Evolutionary conservation across 208 protist species (phyloP).

Genomic region (Porcisia hertigi): DNA sequence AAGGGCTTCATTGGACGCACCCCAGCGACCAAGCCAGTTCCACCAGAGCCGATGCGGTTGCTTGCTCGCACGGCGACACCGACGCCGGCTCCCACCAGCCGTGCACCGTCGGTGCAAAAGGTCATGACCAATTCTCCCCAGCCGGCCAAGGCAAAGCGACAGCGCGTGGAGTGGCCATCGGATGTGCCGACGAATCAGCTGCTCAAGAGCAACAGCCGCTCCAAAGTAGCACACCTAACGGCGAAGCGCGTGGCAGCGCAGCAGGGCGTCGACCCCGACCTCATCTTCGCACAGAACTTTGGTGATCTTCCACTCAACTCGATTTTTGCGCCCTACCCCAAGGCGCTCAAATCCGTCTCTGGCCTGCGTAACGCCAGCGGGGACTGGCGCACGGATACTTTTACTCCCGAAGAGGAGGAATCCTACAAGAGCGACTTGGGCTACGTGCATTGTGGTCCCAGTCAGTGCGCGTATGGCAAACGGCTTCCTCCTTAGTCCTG

Average conservation of each 20-base stretch:
- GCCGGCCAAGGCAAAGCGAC: constrained; percentile 23
- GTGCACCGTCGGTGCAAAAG: constrained; percentile 24
- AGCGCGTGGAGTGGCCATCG: constrained; percentile 72
- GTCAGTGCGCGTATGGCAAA: constrained; percentile 63
- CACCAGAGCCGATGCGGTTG: constrained; percentile 21
- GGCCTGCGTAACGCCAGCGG: constrained; percentile 75
- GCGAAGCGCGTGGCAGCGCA: constrained; percentile 75
- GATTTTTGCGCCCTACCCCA: constrained; percentile 80
- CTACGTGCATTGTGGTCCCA: constrained; percentile 60
- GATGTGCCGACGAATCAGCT: constrained; percentile 74
- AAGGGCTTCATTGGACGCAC: constrained; percentile 32
- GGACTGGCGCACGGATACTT: constrained; percentile 84
- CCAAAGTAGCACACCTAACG: constrained; percentile 78
- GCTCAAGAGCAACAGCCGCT: constrained; percentile 83
- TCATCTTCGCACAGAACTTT: constrained; percentile 79
- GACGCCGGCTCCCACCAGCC: constrained; percentile 27
- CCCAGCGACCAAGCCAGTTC: constrained; percentile 26
- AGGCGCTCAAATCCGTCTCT: constrained; percentile 66
- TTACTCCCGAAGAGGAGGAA: constrained; percentile 75
- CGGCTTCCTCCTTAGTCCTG: constrained; percentile 21
- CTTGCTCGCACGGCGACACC: constrained; percentile 41
- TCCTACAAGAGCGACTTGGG: constrained; percentile 84
- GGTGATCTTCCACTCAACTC: constrained; percentile 71
- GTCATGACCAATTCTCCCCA: constrained; percentile 21
- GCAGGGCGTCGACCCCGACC: constrained; percentile 78